Evolutionary conservation across 1,284 basidiomycete species (phyloP).

Genomic region (Boletellus sp.): DNA sequence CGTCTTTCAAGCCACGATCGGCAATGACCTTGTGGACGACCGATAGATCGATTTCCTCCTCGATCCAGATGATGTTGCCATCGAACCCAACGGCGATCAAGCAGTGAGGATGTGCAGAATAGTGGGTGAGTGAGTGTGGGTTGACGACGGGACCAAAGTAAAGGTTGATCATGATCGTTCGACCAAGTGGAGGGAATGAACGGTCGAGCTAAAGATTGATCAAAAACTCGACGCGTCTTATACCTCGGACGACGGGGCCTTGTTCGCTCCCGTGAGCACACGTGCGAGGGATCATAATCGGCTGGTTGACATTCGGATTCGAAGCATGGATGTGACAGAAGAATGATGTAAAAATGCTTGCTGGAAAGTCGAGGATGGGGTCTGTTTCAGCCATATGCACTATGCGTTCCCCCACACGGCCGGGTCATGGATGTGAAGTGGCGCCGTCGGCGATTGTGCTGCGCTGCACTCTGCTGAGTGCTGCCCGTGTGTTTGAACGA

Average conservation of each 20-base stretch:
- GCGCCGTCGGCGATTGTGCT: too few species aligned
- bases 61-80: slow-evolving; percentile 69
- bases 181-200: neutral
- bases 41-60: slow-evolving; percentile 50
- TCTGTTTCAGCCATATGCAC: neutral
- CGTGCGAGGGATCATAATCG: neutral
- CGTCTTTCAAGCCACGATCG: slow-evolving; percentile 32
- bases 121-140: slow-evolving; percentile 52
- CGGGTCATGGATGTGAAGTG: neutral
- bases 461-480: too few species aligned
- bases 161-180: slow-evolving; percentile 31
- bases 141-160: slow-evolving; percentile 72
- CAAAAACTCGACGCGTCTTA: neutral
- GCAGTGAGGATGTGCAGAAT: slow-evolving; percentile 53
- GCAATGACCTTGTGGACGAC: slow-evolving; percentile 44
- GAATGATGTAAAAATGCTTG: neutral
- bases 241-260: neutral
- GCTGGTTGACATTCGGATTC: neutral
- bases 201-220: neutral
- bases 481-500: too few species aligned
- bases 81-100: slow-evolving; percentile 55
- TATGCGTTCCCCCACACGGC: neutral
- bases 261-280: neutral
- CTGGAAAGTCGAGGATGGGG: neutral
- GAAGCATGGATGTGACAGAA: neutral